These are phyloP conservation scores for Tolypocladium inflatum DNA, from an alignment of 2,329 filamentous ascomycete species.

Conservation along the genomic window DNA sequence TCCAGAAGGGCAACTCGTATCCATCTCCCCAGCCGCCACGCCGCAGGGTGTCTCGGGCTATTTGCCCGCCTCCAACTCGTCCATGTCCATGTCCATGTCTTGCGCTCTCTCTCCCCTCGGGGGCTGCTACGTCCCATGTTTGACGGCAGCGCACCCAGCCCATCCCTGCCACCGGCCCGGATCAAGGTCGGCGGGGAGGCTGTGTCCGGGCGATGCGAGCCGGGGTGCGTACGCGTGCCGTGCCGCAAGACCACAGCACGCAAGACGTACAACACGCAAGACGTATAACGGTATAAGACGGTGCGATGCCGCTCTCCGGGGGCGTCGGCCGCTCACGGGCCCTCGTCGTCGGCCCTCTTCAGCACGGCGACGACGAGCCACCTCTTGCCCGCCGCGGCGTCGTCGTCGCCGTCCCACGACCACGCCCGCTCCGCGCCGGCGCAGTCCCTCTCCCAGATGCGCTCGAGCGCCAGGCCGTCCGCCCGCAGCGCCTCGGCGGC, in stretches of 20 bases:
- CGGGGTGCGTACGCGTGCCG: not conserved
- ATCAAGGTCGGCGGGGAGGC: not conserved
- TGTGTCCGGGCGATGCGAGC: not conserved
- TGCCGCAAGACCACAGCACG: not conserved
- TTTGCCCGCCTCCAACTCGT: not conserved
- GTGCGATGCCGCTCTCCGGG: not conserved
- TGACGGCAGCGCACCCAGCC: not conserved
- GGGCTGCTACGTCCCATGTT: not conserved
- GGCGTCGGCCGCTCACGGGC: not conserved
- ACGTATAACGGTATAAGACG: too few species aligned
- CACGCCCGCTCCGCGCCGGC: constrained; percentile 54
- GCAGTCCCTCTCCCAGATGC: constrained; percentile 60
- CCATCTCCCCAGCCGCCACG: not conserved
- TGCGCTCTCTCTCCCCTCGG: not conserved
- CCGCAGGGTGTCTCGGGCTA: not conserved
- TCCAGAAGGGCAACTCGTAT: not conserved
- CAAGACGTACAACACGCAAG: too few species aligned
- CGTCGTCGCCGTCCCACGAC: constrained; percentile 53
- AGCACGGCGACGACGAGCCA: constrained; percentile 58
- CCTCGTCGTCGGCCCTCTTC: constrained; percentile 17
- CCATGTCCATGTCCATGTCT: not conserved
- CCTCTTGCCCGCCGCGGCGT: constrained; percentile 53
- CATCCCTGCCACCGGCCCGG: not conserved
- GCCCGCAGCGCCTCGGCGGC: constrained; percentile 30
- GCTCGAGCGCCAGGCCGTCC: constrained; percentile 37